These are phyloP conservation scores for Botrytis elliptica DNA, from an alignment of 2,329 filamentous ascomycete species.

Conservation along the genomic window DNA sequence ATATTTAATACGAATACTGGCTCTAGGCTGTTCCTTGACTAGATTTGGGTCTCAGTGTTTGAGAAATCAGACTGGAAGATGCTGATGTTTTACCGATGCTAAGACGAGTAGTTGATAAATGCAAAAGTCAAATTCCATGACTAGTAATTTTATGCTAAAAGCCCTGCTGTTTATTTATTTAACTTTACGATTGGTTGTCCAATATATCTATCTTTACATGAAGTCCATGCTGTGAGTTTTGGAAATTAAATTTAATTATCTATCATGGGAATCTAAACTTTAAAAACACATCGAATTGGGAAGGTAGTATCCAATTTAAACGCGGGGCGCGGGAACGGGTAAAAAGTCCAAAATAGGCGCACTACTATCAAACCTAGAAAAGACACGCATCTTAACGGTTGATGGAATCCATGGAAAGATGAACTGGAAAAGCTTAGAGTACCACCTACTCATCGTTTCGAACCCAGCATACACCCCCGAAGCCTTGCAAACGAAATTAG, in stretches of 20 bases:
- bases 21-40: background rate
- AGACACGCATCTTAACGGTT: background rate
- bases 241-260: background rate
- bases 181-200: background rate
- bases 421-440: conserved; percentile 3
- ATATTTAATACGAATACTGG: background rate
- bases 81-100: background rate
- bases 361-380: conserved; percentile 13
- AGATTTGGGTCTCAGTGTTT: background rate
- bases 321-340: background rate
- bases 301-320: background rate
- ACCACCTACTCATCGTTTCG: conserved; percentile 13
- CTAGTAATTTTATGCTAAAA: background rate
- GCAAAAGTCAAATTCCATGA: background rate
- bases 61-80: background rate
- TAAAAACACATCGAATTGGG: background rate
- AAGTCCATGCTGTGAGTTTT: background rate
- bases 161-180: background rate
- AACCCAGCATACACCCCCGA: conserved; percentile 11
- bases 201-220: background rate
- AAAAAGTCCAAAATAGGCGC: conserved; percentile 10
- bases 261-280: background rate
- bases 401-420: conserved; percentile 12
- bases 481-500: conserved; percentile 11
- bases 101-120: too few relatives aligned